Evolutionary conservation across 2,329 filamentous ascomycete genomes (phyloP), one percentile per base, ranked within the genome.

Genomic region (Hymenoscyphus fraxineus): DNA sequence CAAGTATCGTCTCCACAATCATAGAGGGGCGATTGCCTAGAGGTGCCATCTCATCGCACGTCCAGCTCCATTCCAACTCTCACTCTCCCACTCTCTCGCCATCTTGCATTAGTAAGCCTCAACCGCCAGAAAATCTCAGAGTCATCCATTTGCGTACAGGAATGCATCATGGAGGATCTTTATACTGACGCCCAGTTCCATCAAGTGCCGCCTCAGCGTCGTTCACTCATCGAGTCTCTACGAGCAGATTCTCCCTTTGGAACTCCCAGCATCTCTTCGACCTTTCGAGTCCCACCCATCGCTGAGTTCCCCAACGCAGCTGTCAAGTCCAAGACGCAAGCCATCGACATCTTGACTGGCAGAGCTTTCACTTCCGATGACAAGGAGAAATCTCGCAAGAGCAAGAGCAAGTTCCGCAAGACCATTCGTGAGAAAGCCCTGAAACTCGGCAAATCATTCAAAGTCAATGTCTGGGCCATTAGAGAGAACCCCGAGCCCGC

Each of bases 261-360:
- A 41, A 12, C 60, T 40, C 32, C 60, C 47, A 61, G 44, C 60
- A 39, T 61, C 35, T 63, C 61, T 2, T 63, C 56, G 16, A 59
- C 9, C 27, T 59, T 63, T 27, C 55, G 40, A 38, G 44, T 63
- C 6, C 55, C 9, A 22, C 61, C 39, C 39, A 41, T 38, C 15
- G 13, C n/a, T 38, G 61, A 38, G 27, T 54, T 19, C 13, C 13
- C 19, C 47, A 22, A 27, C 22, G 47, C n/a, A 54, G 10, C 47
- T 22, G n/a, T 13, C 19, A 54, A 19, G 10, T 19, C 19, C 19
- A 54, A 54, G 10, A 5, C 47, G 4, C 47, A 54, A 54, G 9
- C 19, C 1, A 22, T 54, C 19, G 22, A 22, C 47, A 27, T 22
- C 9, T 19, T 19, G 13, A 19, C 22, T 5, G 16, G 16, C 9